phyloP scores from a whole-genome alignment of 257 asterid genomes.

The Solanum paucissectum region DNA sequence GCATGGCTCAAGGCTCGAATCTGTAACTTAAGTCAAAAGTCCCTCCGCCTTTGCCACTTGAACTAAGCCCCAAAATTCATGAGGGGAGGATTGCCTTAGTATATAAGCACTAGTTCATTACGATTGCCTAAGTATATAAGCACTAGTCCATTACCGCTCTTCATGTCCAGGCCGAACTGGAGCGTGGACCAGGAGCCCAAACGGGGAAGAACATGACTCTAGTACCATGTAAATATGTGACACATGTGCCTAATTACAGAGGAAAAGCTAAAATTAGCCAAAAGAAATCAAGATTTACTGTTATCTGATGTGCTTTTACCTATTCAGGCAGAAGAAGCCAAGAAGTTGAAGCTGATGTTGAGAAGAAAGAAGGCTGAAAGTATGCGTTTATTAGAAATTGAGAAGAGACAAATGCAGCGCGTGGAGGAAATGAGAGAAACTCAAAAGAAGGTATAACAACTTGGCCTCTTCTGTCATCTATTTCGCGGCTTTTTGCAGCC shows the following conservation, averaged over 20 bases:
- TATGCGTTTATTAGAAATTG: conserved; percentile 64
- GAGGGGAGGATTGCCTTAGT: not conserved
- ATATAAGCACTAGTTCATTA: not conserved
- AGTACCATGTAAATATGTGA: not conserved
- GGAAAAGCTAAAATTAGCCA: not conserved
- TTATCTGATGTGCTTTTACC: not conserved
- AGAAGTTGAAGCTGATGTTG: conserved; percentile 27
- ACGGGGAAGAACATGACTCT: not conserved
- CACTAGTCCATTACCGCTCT: not conserved
- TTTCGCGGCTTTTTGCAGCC: not conserved
- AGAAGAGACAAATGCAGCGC: conserved; percentile 79
- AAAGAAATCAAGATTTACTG: not conserved
- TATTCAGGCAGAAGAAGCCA: conserved; percentile 86
- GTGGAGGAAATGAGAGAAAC: conserved; percentile 71
- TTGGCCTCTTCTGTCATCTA: not conserved
- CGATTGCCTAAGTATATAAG: not conserved
- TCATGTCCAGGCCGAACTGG: not conserved
- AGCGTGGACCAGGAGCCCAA: not conserved
- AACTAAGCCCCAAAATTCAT: not conserved
- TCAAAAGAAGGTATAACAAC: conserved; percentile 57
- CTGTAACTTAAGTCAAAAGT: not conserved
- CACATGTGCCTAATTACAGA: not conserved
- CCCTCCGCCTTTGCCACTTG: too few species aligned
- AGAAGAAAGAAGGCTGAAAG: conserved; percentile 72
- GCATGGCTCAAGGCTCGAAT: too few species aligned